These are phyloP conservation scores for Xylariaceae sp. DNA, from an alignment of 2,329 filamentous ascomycete genomes.

Conservation along the genomic window DNA sequence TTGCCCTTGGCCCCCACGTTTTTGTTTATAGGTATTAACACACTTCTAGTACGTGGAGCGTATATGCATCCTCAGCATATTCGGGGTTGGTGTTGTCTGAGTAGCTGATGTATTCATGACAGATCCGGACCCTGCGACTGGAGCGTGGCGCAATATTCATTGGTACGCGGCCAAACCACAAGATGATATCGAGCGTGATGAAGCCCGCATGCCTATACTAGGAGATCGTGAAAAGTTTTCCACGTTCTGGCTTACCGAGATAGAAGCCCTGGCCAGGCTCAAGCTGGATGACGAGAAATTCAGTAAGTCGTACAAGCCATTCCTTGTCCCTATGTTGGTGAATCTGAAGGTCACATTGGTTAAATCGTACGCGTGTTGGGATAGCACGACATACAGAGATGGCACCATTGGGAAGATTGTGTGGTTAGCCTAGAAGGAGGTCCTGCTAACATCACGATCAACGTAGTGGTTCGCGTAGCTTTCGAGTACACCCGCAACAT, in stretches of 20 bases:
- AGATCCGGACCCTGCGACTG: constrained; percentile 43
- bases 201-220: constrained; percentile 36
- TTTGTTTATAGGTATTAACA: constrained; percentile 15
- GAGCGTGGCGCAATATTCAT: constrained; percentile 38
- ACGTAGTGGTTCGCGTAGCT: constrained; percentile 38
- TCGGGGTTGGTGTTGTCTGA: neutral
- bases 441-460: constrained; percentile 23
- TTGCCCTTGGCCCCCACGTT: neutral
- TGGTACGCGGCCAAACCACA: constrained; percentile 39
- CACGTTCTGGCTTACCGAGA: constrained; percentile 40
- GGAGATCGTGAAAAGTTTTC: constrained; percentile 40
- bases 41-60: constrained; percentile 32
- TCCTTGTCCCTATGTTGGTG: neutral
- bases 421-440: neutral
- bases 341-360: constrained; percentile 1
- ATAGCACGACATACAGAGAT: constrained; percentile 10
- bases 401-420: neutral
- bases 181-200: constrained; percentile 33
- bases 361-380: neutral
- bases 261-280: constrained; percentile 35
- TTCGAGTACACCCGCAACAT: constrained; percentile 39
- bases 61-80: constrained; percentile 3
- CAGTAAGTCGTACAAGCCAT: constrained; percentile 33
- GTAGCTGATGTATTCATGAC: constrained; percentile 21
- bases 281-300: constrained; percentile 43